A percentile compares a stretch with the other conserved stretches of the same genome.
Conservation (phyloP, 805 yeast genomes). For the Wickerhamiella spandovensis region DNA sequence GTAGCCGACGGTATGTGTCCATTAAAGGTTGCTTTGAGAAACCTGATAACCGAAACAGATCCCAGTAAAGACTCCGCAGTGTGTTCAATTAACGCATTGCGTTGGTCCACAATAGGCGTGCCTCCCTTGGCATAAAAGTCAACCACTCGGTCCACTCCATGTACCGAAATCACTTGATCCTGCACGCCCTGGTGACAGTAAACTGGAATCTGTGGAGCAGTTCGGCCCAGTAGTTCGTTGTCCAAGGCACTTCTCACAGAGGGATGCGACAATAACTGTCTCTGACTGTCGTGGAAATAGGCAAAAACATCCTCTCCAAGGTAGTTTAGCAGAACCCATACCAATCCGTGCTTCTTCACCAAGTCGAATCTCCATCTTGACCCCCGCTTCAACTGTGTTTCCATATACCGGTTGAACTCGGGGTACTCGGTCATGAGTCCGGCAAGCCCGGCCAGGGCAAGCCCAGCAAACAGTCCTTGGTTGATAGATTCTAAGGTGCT, state of each 20-base stretch:
- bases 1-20: not conserved
- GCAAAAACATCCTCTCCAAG: slow-evolving; percentile 12
- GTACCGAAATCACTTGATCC: slow-evolving; percentile 16
- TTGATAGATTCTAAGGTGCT: slow-evolving; percentile 12
- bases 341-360: slow-evolving; percentile 10
- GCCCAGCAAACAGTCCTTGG: slow-evolving; percentile 16
- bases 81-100: slow-evolving; percentile 1
- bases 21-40: not conserved
- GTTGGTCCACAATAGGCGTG: slow-evolving; percentile 12
- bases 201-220: slow-evolving; percentile 15
- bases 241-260: slow-evolving; percentile 8
- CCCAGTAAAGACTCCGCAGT: not conserved
- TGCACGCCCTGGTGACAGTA: slow-evolving; percentile 19
- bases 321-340: slow-evolving; percentile 8
- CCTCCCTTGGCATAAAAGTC: slow-evolving; percentile 17
- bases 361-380: slow-evolving; percentile 8
- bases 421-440: slow-evolving; percentile 21
- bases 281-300: slow-evolving; percentile 11
- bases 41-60: not conserved
- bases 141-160: slow-evolving; percentile 12
- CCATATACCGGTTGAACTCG: slow-evolving; percentile 10
- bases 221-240: slow-evolving; percentile 14
- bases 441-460: slow-evolving; percentile 17
- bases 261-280: not conserved
- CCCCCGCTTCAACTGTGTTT: slow-evolving; percentile 8